Conservation (phyloP, 139 green algal genomes). For the Choricystis sp. region DNA sequence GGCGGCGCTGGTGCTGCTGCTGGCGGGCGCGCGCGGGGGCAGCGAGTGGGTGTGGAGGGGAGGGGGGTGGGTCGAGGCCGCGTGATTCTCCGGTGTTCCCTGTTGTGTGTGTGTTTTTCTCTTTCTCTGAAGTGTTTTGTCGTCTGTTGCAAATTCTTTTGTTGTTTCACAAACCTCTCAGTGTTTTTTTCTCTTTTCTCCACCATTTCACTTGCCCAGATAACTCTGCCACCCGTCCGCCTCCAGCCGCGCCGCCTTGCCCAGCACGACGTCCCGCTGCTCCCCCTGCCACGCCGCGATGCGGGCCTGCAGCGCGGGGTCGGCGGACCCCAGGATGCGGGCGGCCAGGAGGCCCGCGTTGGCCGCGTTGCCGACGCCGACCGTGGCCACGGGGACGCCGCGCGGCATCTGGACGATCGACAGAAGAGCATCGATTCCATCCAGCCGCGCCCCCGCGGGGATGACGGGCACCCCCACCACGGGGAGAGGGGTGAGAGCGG, state of each 20-base stretch:
- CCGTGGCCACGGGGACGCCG: slow-evolving; percentile 89
- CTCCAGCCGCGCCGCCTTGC: slow-evolving; percentile 56
- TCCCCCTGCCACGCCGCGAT: slow-evolving; percentile 54
- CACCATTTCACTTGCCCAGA: not conserved
- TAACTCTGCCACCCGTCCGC: slow-evolving; percentile 45
- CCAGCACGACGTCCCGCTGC: slow-evolving; percentile 44
- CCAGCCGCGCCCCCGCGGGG: slow-evolving; percentile 63
- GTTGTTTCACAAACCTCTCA: not conserved
- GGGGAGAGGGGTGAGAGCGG: slow-evolving; percentile 85
- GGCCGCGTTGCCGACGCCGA: slow-evolving; percentile 88
- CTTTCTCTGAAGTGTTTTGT: too few relatives aligned
- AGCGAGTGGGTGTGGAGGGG: not conserved
- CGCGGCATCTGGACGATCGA: slow-evolving; percentile 91
- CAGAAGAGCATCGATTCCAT: slow-evolving; percentile 86
- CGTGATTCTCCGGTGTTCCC: too few relatives aligned
- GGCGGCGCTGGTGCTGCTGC: not conserved
- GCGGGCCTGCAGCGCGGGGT: slow-evolving; percentile 34
- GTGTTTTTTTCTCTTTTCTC: not conserved
- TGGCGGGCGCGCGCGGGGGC: too few relatives aligned
- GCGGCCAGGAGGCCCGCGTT: slow-evolving; percentile 89
- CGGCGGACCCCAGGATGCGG: slow-evolving; percentile 55
- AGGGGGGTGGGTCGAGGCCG: not conserved
- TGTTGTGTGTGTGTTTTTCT: too few relatives aligned
- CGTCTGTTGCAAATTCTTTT: too few relatives aligned
- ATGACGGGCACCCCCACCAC: slow-evolving; percentile 91